Conservation (phyloP, 306 rosid species). For the Castanopsis chinensis region DNA sequence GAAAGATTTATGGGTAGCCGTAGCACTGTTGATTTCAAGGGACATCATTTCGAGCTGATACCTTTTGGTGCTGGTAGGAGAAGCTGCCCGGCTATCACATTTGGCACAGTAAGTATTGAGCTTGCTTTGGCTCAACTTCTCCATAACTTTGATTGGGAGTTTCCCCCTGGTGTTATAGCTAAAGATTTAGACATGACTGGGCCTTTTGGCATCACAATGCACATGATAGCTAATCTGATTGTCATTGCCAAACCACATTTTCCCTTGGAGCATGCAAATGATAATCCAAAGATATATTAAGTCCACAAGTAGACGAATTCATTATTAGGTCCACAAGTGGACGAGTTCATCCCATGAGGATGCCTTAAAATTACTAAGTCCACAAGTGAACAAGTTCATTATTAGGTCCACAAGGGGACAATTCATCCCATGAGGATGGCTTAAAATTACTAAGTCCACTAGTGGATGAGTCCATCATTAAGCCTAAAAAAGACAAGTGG, state of each 20-base stretch:
- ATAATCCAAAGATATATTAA: not conserved
- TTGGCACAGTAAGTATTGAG: conserved; percentile 46
- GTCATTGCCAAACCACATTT: conserved; percentile 46
- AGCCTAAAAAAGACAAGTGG: too few species aligned
- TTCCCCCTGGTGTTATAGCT: conserved; percentile 46
- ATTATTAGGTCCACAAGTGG: too few species aligned
- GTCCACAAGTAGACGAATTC: too few species aligned
- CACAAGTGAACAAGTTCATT: too few species aligned
- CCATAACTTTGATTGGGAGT: conserved; percentile 64
- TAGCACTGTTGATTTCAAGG: conserved; percentile 40
- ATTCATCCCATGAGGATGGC: too few species aligned
- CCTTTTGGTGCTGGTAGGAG: conserved; percentile 81
- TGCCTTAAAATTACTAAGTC: too few species aligned
- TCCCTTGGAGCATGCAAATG: conserved; percentile 4
- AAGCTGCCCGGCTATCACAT: conserved; percentile 54
- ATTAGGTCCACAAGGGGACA: too few species aligned
- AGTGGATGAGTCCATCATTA: too few species aligned
- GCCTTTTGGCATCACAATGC: conserved; percentile 57
- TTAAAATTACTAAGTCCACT: too few species aligned
- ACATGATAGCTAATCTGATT: conserved; percentile 2
- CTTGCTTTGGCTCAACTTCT: conserved; percentile 73
- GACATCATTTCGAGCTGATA: conserved; percentile 42
- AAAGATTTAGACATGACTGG: conserved; percentile 59
- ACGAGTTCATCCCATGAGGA: too few species aligned
- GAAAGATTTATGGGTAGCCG: conserved; percentile 58